Base-by-base conservation (phyloP, 306 rosid genomes). In the Glycine tomentella region DNA sequence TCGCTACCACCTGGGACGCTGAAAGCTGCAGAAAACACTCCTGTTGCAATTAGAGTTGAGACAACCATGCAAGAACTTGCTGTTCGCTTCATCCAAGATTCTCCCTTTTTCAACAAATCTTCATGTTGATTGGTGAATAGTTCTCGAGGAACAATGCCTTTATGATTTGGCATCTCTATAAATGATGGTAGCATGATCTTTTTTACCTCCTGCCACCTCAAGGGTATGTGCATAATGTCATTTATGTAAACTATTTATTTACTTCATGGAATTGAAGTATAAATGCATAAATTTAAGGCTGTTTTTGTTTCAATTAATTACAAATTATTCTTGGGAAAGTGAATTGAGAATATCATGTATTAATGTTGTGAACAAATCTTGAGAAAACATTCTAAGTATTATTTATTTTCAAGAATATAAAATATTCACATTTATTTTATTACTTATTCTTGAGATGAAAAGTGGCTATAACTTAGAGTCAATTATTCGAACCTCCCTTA, bases 81-180 rank as follows among this genome's bases (percentile, higher is more conserved):
- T 2, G 93, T 91, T 70, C 66, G 0, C 48, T 83, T 73, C 93
- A 88, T 91, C 97, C 93, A 90, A 3, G 73, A 7, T 66, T 90
- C 92, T 10, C 88, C 93, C 3, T 72, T 69, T 2, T 53, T 33
- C 0, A 79, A 16, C 40, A 91, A 40, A 0, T 20, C 80, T 62
- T 57, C 16, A 25, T 91, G 96, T 8, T 71, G 68, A 0, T 8
- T 7, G 0, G 80, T 86, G 77, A 91, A 91, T 20, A 88, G 8
- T 61, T 76, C 67, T 12, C 15, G 71, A 31, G 93, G 89, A n/a
- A 90, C 81, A 45, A 40, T 0, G 7, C n/a, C 61, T 7, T 68
- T 8, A 0, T 11, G 7, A 36, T 87, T 91, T 56, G 9, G 17
- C 79, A 3, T 67, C 68, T 89, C 92, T 51, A 72, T 42, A 0